Evolutionary conservation across 2,329 filamentous ascomycete genomes (phyloP), one percentile per base, ranked within the genome.

Genomic region (Alternaria brassicae): DNA sequence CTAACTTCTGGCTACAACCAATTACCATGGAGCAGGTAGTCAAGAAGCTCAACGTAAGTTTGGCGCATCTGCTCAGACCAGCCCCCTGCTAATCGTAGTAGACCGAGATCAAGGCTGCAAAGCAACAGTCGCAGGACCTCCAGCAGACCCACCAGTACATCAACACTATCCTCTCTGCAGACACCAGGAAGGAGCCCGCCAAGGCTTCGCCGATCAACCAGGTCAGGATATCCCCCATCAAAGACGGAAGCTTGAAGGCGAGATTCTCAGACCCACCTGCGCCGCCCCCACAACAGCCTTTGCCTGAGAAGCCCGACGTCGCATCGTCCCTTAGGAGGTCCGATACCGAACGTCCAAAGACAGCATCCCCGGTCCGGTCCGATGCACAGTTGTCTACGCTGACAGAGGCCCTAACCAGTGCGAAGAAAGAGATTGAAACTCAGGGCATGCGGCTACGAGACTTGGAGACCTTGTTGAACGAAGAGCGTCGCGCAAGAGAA

Each of bases 21-120:
- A 89, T 97, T 64, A 96, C 92, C 6, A 95, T 96, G 41, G 95
- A 99, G 75, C 92, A 96, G 69, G 93, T 99, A 56, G 90, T 97
- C 37, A 97, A 97, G 75, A 89, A 88, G 73, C 82, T 95, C 52
- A 90, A 91, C 74, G 91, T 93, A 83, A 82, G 88, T 85, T 5
- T 17, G 36, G 23, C 25, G 25, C 10, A 32, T n/a, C 28, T 15
- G 30, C 8, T 12, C 21, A 15, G 12, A 39, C 13, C 2, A 17
- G 17, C 37, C 13, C 23, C 23, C 36, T 62, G 73, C 73, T 68
- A 58, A 62, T 40, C 37, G 8, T 65, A 17, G 3, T 17, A 97
- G 93, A 86, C 88, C 71, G 95, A 99, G 80, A 92, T 98, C 85
- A 92, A 93, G 74, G 89, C 89, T 70, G 94, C 95, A 39, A 90